phyloP scores from a whole-genome alignment of 176 grass and related monocot genomes.

The Carex kokanica region DNA sequence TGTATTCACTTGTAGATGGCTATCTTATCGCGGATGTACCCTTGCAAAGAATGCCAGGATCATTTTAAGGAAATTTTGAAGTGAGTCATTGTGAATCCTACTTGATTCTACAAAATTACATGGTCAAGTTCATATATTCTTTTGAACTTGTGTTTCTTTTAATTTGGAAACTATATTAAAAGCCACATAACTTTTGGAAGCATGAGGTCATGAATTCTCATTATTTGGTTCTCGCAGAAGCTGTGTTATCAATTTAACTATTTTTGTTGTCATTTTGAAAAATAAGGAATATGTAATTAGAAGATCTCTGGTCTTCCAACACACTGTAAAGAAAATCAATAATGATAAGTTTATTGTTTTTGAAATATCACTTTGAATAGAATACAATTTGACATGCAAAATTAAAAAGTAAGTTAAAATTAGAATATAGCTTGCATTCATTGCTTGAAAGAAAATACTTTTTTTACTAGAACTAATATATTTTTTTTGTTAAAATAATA shows the following conservation, averaged over 20 bases:
- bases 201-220: background rate
- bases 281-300: background rate
- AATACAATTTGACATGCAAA: background rate
- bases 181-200: background rate
- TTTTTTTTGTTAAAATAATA: background rate
- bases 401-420: background rate
- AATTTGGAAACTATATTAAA: background rate
- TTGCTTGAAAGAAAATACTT: background rate
- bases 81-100: conserved; percentile 43
- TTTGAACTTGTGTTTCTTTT: background rate
- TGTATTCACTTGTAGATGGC: conserved; percentile 60
- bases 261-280: background rate
- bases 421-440: background rate
- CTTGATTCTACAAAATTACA: background rate
- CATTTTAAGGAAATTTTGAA: conserved; percentile 96
- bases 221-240: background rate
- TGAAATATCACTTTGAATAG: too few relatives aligned
- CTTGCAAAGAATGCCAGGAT: conserved; percentile 91
- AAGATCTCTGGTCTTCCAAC: background rate
- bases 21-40: conserved; percentile 78
- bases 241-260: background rate
- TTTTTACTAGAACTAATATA: background rate
- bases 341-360: too few relatives aligned
- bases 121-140: background rate
- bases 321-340: too few relatives aligned